Base-by-base conservation (phyloP, 2,329 filamentous ascomycete species). In the Fusarium tricinctum region DNA sequence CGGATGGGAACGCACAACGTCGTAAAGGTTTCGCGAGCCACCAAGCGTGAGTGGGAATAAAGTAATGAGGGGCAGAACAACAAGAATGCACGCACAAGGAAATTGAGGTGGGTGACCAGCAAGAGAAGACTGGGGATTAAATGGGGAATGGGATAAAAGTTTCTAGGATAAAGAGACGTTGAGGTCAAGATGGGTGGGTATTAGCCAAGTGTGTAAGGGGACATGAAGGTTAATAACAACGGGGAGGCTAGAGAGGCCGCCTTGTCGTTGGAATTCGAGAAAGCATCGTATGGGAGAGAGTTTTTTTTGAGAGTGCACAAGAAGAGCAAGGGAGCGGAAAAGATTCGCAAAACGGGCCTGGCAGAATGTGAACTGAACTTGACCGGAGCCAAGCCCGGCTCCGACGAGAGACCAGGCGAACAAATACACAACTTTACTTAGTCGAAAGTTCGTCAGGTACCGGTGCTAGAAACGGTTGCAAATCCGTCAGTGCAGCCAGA, bases 301-400 rank as follows among this genome's bases (percentile, higher is more conserved):
- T 68, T 68, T 74, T 74, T 72, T 72, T 68, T 28, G 19, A 65
- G 60, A 66, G 58, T 53, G 61, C 62, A 59, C 58, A 57, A 66
- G 72, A 66, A 60, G 57, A 68, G 67, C 58, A 62, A 73, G 71
- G 72, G 63, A 69, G 60, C 68, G 60, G 59, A 74, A 74, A 73
- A 73, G 71, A 74, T 72, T 72, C 69, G 68, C 61, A 64, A 72
- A 74, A 72, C 66, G 72, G 70, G 69, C 74, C 70, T 68, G 72
- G 72, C 61, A 74, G 69, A 56, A 72, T 69, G 61, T 72, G 66
- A 74, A 74, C 62, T 68, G 71, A 74, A 73, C 63, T 74, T 45
- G 69, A 66, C 73, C 72, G 73, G 73, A 74, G 73, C 69, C 68
- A 74, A 74, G 73, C 63, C 73, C 73, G 73, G 44, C 71, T 74